Base-by-base conservation (phyloP, 106 monocot species). In the Amphibolis antarctica region DNA sequence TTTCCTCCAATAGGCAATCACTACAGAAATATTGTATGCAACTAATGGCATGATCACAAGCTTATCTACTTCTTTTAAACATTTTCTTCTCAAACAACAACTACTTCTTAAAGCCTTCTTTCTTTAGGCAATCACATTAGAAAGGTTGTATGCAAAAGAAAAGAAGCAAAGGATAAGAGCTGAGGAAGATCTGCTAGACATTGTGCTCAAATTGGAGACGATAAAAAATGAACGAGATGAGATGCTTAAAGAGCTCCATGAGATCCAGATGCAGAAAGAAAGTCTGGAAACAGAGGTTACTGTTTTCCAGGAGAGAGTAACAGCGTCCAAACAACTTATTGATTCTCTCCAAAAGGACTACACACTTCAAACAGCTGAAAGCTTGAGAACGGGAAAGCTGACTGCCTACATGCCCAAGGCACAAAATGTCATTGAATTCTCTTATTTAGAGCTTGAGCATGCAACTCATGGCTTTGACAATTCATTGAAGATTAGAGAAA, bases 401-500 rank as follows among this genome's bases (percentile, higher is more conserved):
- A 66, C 66, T 13, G 57, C 29, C 23, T 66, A 53, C 62, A 42
- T 43, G 21, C 11, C 53, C 28, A 23, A 25, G 17, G 58, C 23
- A 7, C 62, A 22, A 30, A 69, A 63, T 45, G 74, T 85, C 28
- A 69, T 66, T 0, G 67, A 82, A 46, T 89, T 89, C 28, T 46
- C 74, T 10, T 85, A 60, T 59, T 63, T 36, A 11, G 85, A 89
- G 66, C 26, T 85, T 31, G 23, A 79, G 28, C 46, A 79, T 60
- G 89, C 89, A 53, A 85, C 84, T 25, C 46, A 63, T 10, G 62
- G 73, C 54, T 89, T 85, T 46, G 67, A 65, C 27, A 27, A 55
- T 31, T 71, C 79, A 4, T n/a, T 69, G 24, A 80, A 77, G 79
- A 82, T 85, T 53, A 79, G 85, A 67, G 71, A 82, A 79, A 77